These are phyloP conservation scores for Pythium brachiatum DNA, from an alignment of 352 stramenopile genomes.

Conservation along the genomic window DNA sequence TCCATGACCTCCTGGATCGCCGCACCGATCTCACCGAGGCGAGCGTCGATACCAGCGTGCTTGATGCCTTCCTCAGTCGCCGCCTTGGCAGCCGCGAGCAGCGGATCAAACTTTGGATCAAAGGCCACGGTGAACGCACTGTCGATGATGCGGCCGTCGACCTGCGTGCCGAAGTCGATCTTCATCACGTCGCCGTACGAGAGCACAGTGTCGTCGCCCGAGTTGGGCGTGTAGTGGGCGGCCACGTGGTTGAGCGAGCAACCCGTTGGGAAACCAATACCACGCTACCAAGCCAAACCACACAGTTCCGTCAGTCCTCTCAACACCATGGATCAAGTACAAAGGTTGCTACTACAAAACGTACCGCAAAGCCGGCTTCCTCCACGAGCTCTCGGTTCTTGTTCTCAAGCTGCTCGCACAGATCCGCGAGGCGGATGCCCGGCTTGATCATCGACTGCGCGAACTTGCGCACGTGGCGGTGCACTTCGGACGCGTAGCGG, in stretches of 20 bases:
- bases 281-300: conserved; percentile 30
- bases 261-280: conserved; percentile 95
- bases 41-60: conserved; percentile 90
- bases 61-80: conserved; percentile 91
- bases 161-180: conserved; percentile 96
- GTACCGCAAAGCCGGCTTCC: conserved; percentile 87
- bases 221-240: conserved; percentile 96
- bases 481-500: conserved; percentile 93
- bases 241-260: conserved; percentile 95
- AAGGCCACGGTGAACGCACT: conserved; percentile 95
- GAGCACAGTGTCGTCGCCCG: conserved; percentile 89
- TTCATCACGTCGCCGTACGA: conserved; percentile 96
- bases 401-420: conserved; percentile 96
- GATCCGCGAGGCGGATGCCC: conserved; percentile 94
- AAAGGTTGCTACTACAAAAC: no score
- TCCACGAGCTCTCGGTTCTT: conserved; percentile 95
- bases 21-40: conserved; percentile 93
- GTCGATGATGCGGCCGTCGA: conserved; percentile 96
- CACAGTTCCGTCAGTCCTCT: not conserved
- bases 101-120: conserved; percentile 90
- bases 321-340: no score
- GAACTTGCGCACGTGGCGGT: conserved; percentile 90
- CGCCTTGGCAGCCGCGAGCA: conserved; percentile 86
- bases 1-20: conserved; percentile 98
- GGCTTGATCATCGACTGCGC: conserved; percentile 96